A percentile compares a stretch with the other conserved stretches of the same genome.
These are phyloP conservation scores for Trichoderma asperellum DNA, from an alignment of 2,329 filamentous ascomycete species.

Conservation along the genomic window DNA sequence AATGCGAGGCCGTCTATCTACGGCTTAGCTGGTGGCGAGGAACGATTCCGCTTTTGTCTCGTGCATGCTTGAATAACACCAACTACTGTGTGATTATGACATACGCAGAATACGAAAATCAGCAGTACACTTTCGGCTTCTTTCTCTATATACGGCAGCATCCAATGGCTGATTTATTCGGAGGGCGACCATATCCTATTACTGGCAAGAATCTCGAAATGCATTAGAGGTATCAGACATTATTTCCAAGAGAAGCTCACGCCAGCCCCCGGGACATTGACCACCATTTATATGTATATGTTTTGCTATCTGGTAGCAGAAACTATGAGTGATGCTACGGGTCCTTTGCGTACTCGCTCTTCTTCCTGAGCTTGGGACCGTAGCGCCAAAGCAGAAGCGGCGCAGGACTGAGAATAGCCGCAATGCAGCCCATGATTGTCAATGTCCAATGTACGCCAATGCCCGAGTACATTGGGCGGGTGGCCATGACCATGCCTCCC, in stretches of 20 bases:
- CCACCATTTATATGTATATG: not conserved
- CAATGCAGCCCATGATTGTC: constrained; percentile 7
- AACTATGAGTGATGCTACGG: not conserved
- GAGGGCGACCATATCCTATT: too few relatives aligned
- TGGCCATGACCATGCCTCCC: constrained; percentile 10
- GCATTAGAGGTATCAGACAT: too few relatives aligned
- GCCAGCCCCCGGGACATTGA: too few relatives aligned
- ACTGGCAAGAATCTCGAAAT: too few relatives aligned
- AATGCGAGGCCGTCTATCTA: not conserved
- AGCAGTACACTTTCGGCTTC: too few relatives aligned
- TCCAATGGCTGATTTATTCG: too few relatives aligned
- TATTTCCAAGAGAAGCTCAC: too few relatives aligned
- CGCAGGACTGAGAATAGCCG: not conserved
- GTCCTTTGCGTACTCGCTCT: not conserved
- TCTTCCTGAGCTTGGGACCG: not conserved
- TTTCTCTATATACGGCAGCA: too few relatives aligned
- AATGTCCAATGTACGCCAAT: constrained; percentile 4
- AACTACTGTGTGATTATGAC: not conserved
- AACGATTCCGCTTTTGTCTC: not conserved
- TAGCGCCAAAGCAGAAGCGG: not conserved
- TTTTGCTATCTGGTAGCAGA: not conserved
- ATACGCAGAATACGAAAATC: not conserved
- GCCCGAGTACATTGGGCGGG: not conserved
- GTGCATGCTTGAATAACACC: not conserved
- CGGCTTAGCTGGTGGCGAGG: not conserved